phyloP scores from a whole-genome alignment of 352 stramenopile species.

The Ochromonadaceae sp. region DNA sequence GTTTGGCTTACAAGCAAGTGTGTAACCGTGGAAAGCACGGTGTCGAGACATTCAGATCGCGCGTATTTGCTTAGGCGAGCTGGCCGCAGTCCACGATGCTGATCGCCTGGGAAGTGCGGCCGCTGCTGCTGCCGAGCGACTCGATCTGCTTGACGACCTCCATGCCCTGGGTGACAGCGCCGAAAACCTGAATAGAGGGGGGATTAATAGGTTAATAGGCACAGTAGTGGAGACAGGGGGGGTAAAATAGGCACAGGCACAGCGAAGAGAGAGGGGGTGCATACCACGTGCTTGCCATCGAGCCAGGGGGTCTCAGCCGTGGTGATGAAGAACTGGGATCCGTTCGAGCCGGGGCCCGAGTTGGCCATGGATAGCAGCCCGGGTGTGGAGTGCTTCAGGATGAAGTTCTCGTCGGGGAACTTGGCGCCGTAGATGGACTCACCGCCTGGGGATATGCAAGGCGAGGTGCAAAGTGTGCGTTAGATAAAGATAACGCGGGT shows the following conservation, averaged over 20 bases:
- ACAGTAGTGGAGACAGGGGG: neutral
- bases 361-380: slow-evolving; percentile 92
- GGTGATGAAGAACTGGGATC: slow-evolving; percentile 90
- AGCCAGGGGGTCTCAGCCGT: slow-evolving; percentile 77
- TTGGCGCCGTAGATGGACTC: slow-evolving; percentile 41
- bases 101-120: slow-evolving; percentile 66
- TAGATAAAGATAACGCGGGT: neutral
- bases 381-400: slow-evolving; percentile 82
- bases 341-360: slow-evolving; percentile 83
- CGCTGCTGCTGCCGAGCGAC: slow-evolving; percentile 72
- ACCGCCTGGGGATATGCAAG: slow-evolving; percentile 27
- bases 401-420: slow-evolving; percentile 88
- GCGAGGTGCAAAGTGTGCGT: neutral
- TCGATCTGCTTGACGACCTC: slow-evolving; percentile 96
- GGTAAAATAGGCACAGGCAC: neutral
- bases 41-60: too few species aligned
- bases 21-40: too few species aligned
- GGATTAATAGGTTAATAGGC: neutral
- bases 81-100: slow-evolving; percentile 86
- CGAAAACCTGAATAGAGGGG: slow-evolving; percentile 46
- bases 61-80: too few species aligned
- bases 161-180: slow-evolving; percentile 84
- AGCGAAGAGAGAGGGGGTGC: slow-evolving; percentile 41
- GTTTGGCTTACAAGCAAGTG: too few species aligned
- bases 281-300: slow-evolving; percentile 95